phyloP scores from a whole-genome alignment of 1,139 yeast species.

The Yamadazyma friedrichii region DNA sequence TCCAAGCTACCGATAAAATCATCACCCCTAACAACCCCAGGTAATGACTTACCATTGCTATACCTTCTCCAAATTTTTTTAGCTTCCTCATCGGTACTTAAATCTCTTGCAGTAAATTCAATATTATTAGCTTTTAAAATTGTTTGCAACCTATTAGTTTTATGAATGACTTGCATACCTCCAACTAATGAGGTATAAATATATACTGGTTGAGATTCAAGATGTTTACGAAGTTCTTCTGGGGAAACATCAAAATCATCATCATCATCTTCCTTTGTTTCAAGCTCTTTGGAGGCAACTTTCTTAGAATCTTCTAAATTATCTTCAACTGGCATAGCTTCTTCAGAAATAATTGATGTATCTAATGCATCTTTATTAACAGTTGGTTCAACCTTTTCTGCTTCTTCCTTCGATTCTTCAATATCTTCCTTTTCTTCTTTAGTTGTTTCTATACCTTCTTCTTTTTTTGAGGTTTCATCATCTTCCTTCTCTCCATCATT shows the following conservation, averaged over 20 bases:
- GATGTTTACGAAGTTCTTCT: conserved; percentile 45
- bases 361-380: conserved; percentile 19
- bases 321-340: conserved; percentile 7
- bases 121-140: conserved; percentile 76
- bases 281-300: not conserved
- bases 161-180: conserved; percentile 78
- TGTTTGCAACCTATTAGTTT: conserved; percentile 75
- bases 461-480: no score
- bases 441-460: conserved; percentile 8
- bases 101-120: conserved; percentile 67
- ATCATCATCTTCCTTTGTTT: conserved; percentile 2
- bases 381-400: conserved; percentile 22
- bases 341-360: conserved; percentile 3
- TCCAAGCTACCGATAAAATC: conserved; percentile 84
- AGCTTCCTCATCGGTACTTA: conserved; percentile 88
- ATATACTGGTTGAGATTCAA: conserved; percentile 61
- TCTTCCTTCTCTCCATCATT: not conserved
- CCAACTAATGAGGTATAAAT: conserved; percentile 88
- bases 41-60: conserved; percentile 71
- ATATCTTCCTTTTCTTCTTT: conserved; percentile 6
- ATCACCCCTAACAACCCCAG: conserved; percentile 93
- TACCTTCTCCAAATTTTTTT: conserved; percentile 82
- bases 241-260: conserved; percentile 35
- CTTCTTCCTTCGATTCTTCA: conserved; percentile 1
- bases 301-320: conserved; percentile 1